Conservation (phyloP, 2,329 filamentous ascomycete species). For the Alternaria infectoria region DNA sequence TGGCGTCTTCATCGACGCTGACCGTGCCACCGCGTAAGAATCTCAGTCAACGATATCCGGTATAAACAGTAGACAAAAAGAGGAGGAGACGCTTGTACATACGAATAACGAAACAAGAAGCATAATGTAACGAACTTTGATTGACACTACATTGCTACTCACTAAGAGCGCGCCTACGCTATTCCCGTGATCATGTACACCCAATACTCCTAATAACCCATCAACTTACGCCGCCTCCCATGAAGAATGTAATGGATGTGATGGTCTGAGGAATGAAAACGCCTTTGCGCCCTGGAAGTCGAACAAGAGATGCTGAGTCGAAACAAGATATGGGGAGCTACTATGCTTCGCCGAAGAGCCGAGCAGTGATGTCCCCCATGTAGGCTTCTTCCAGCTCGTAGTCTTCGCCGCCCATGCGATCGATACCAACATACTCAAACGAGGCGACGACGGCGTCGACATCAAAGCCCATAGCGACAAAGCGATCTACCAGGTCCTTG, state of each 20-base stretch:
- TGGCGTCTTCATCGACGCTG: conserved; percentile 10
- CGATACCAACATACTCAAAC: conserved; percentile 82
- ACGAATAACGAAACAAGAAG: neutral
- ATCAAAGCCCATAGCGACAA: conserved; percentile 90
- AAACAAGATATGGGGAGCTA: neutral
- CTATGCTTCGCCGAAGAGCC: conserved; percentile 76
- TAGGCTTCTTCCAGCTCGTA: conserved; percentile 89
- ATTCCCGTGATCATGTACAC: conserved; percentile 1
- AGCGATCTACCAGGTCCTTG: conserved; percentile 79
- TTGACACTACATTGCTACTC: neutral
- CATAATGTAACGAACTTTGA: neutral
- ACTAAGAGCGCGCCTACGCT: neutral
- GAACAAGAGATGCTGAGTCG: neutral
- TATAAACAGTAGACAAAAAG: neutral
- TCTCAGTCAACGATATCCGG: accelerated
- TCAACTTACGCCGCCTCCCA: neutral
- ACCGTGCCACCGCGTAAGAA: conserved; percentile 13
- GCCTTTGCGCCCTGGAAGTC: neutral
- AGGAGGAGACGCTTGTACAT: neutral
- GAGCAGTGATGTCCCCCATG: conserved; percentile 87
- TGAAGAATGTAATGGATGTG: neutral
- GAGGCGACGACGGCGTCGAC: conserved; percentile 84
- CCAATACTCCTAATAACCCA: neutral
- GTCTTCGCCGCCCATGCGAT: conserved; percentile 76
- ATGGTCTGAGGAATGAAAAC: neutral